Percentiles rank a stretch among this genome's conserved stretches.
Evolutionary conservation across 2,329 filamentous ascomycete genomes (phyloP).

Genomic region (Dothistroma pini): DNA sequence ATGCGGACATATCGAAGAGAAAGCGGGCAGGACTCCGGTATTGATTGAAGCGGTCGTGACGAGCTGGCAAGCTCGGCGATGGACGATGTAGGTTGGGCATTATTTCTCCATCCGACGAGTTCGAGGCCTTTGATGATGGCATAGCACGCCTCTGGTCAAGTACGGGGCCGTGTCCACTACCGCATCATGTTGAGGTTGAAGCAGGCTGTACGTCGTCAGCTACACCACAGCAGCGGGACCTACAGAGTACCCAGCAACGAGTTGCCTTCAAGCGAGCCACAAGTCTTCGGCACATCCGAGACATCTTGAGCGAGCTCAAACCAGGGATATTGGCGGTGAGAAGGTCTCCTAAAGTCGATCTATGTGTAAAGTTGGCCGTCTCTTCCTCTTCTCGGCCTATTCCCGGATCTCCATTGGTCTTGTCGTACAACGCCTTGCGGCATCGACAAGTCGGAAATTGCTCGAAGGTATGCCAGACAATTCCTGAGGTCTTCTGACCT

Average conservation of each 20-base stretch:
- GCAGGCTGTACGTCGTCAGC: neutral
- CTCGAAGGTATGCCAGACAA: neutral
- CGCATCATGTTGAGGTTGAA: neutral
- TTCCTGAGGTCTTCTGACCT: neutral
- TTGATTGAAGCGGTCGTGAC: no score
- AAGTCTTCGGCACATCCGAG: neutral
- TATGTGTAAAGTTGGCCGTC: neutral
- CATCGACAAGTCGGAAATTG: neutral
- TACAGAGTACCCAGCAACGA: neutral
- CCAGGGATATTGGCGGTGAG: neutral
- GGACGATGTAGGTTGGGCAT: no score
- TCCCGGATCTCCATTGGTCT: neutral
- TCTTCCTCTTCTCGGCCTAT: neutral
- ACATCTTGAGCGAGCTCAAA: neutral
- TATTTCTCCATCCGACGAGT: no score
- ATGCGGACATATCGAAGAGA: no score
- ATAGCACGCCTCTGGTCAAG: no score
- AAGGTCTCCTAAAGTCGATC: neutral
- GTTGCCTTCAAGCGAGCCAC: neutral
- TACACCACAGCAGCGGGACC: neutral
- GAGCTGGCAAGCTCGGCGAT: no score
- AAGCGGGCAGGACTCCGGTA: no score
- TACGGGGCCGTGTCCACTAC: no score
- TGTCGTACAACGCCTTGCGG: neutral
- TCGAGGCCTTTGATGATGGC: no score